A percentile compares a stretch with the other conserved stretches of the same genome.
Evolutionary conservation across 2,329 filamentous ascomycete species (phyloP).

Genomic region (Trichoderma breve): DNA sequence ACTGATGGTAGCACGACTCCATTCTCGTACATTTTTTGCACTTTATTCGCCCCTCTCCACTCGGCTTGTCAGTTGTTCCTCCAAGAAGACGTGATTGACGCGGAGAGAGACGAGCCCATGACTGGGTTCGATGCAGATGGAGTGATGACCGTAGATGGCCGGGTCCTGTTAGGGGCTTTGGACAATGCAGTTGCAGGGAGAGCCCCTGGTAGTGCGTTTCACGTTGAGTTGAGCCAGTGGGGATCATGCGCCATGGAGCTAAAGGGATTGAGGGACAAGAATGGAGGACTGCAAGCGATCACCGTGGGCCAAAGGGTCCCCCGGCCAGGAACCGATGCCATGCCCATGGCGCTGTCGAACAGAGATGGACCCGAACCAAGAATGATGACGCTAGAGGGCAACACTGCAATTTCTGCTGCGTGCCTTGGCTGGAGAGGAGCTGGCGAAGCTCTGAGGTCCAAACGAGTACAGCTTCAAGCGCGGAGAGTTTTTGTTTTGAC

Average conservation of each 20-base stretch:
- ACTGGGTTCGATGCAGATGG: neutral
- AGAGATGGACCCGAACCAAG: neutral
- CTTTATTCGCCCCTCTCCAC: neutral
- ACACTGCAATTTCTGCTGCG: constrained; percentile 14
- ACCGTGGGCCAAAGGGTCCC: neutral
- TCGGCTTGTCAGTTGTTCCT: neutral
- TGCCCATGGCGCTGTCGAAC: constrained; percentile 2
- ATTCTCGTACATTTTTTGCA: neutral
- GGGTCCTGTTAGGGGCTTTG: constrained; percentile 11
- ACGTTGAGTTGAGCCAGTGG: constrained; percentile 17
- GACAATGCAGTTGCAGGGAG: constrained; percentile 19
- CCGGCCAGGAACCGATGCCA: constrained; percentile 8
- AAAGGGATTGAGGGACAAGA: neutral
- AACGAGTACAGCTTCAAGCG: neutral
- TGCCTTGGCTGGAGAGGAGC: neutral
- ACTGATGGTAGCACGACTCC: neutral
- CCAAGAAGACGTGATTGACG: neutral
- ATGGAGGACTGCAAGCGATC: constrained; percentile 7
- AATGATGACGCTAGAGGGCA: constrained; percentile 10
- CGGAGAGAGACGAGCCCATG: neutral
- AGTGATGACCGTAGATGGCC: constrained; percentile 15
- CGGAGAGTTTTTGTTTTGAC: neutral
- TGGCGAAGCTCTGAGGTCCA: neutral
- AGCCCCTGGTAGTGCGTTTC: constrained; percentile 19
- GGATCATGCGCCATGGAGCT: neutral